Conservation (phyloP, 2,329 filamentous ascomycete genomes). For the Trichoderma simmonsii region DNA sequence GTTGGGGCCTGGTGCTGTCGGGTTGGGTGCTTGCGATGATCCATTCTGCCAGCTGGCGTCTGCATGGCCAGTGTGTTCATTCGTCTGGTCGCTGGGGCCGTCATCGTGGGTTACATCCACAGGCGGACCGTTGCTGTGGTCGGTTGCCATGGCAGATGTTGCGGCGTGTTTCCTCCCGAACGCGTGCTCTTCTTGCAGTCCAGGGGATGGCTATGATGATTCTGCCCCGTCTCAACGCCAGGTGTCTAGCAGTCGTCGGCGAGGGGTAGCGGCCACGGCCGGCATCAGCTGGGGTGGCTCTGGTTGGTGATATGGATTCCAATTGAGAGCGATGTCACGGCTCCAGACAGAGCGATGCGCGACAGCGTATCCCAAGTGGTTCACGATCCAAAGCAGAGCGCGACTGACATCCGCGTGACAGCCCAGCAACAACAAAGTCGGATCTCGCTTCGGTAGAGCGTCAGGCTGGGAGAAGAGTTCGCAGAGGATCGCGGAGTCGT, state of each 20-base stretch:
- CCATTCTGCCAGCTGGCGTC: slow-evolving; percentile 39
- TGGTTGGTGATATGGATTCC: slow-evolving; percentile 23
- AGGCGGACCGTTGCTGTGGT: slow-evolving; percentile 43
- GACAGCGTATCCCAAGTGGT: slow-evolving; percentile 19
- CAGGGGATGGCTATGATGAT: slow-evolving; percentile 24
- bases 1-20: slow-evolving; percentile 35
- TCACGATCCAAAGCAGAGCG: slow-evolving; percentile 23
- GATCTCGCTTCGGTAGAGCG: slow-evolving; percentile 13
- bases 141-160: slow-evolving; percentile 43
- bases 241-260: slow-evolving; percentile 32
- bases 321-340: slow-evolving; percentile 27
- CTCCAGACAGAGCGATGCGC: slow-evolving; percentile 22
- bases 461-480: slow-evolving; percentile 23
- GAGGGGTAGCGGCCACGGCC: slow-evolving; percentile 33
- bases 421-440: slow-evolving; percentile 22
- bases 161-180: slow-evolving; percentile 22
- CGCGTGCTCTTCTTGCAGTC: slow-evolving; percentile 25
- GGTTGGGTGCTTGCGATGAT: slow-evolving; percentile 35
- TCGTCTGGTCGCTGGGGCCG: slow-evolving; percentile 26
- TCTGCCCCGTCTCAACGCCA: slow-evolving; percentile 31
- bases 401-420: slow-evolving; percentile 29
- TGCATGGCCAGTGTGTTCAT: slow-evolving; percentile 30
- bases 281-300: slow-evolving; percentile 35
- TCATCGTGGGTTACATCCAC: slow-evolving; percentile 38
- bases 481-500: slow-evolving; percentile 29